These are phyloP conservation scores for Amaranthus tricolor DNA, from an alignment of 179 eudicot species.

Conservation along the genomic window DNA sequence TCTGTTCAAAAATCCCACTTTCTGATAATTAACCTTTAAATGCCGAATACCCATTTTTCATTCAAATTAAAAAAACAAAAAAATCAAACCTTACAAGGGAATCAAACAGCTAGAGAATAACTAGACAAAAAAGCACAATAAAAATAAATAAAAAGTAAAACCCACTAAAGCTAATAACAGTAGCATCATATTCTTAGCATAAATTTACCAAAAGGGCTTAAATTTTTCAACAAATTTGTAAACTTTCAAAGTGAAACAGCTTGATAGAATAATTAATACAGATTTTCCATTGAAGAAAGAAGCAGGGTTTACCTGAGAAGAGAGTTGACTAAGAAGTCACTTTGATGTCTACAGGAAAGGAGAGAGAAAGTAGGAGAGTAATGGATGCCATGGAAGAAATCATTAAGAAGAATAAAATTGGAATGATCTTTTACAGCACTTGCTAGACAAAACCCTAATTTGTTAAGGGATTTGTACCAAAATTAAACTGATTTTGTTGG, in stretches of 20 bases:
- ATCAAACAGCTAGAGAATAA: not conserved
- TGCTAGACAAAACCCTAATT: constrained; percentile 30
- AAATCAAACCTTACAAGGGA: not conserved
- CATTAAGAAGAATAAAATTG: not conserved
- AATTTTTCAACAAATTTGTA: not conserved
- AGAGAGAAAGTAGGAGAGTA: constrained; percentile 1
- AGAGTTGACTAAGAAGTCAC: not conserved
- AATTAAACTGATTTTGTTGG: not conserved
- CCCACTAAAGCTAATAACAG: constrained; percentile 12
- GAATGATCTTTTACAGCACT: not conserved
- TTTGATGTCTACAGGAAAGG: too few relatives aligned
- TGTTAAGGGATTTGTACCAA: not conserved
- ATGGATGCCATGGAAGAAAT: constrained; percentile 11
- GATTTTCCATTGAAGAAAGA: not conserved
- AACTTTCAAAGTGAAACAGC: not conserved
- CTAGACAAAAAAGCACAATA: not conserved
- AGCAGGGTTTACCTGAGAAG: constrained; percentile 12
- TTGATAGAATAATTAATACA: not conserved
- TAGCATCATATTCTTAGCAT: constrained; percentile 17
- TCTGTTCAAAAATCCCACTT: not conserved
- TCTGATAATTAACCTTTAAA: not conserved
- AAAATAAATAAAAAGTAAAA: constrained; percentile 20
- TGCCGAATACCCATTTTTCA: not conserved
- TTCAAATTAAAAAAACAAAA: not conserved
- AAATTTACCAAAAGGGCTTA: constrained; percentile 1